Evolutionary conservation across 371 early-diverging fungal species (phyloP).

Genomic region (Blastocladiella emersonii): DNA sequence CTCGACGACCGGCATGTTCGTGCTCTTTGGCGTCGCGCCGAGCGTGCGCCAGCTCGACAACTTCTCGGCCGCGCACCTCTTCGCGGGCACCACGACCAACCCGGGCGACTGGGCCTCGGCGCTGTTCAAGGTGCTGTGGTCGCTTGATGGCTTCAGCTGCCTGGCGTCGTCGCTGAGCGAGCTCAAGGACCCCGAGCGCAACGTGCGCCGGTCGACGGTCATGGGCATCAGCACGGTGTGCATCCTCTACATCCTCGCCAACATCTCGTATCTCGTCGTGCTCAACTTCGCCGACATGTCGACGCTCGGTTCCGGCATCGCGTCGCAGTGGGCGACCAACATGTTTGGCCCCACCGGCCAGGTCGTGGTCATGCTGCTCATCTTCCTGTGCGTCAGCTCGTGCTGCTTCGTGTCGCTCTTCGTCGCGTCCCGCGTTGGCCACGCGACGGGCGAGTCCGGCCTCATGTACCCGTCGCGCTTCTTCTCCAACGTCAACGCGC

Average conservation of each 20-base stretch:
- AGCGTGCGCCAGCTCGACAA: background rate
- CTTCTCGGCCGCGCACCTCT: background rate
- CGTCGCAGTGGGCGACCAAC: conserved; percentile 14
- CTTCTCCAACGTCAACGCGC: conserved; percentile 10
- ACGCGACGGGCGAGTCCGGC: conserved; percentile 19
- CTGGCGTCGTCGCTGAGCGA: conserved; percentile 18
- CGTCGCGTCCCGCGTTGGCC: conserved; percentile 18
- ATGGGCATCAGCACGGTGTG: conserved; percentile 17
- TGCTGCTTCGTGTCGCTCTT: conserved; percentile 17
- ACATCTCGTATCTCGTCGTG: conserved; percentile 19
- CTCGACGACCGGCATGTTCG: background rate
- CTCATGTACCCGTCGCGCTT: conserved; percentile 12
- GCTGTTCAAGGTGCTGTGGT: conserved; percentile 4
- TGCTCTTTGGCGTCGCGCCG: background rate
- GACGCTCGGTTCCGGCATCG: conserved; percentile 11
- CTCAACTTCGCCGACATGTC: conserved; percentile 12
- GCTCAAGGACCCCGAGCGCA: conserved; percentile 17
- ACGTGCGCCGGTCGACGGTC: conserved; percentile 18
- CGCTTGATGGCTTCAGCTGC: background rate
- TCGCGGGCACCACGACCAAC: background rate
- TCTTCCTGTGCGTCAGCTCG: conserved; percentile 17
- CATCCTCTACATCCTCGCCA: conserved; percentile 18
- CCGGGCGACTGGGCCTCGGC: background rate
- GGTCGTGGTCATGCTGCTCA: conserved; percentile 16
- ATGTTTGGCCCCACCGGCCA: conserved; percentile 16